These are phyloP conservation scores for Exutisphaerella laricina DNA, from an alignment of 2,329 filamentous ascomycete genomes.

Conservation along the genomic window DNA sequence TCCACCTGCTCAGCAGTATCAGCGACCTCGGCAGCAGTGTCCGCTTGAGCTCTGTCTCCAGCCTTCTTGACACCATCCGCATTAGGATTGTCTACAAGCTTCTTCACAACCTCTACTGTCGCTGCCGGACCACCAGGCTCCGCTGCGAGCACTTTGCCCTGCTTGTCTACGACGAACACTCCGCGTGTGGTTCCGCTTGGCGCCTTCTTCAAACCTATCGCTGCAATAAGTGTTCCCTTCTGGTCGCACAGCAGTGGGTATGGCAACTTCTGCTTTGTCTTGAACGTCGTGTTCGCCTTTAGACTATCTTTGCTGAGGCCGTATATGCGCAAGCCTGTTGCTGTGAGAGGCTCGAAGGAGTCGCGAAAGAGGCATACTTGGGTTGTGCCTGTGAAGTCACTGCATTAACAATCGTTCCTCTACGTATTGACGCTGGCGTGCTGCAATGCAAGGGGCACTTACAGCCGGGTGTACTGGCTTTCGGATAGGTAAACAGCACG, in stretches of 20 bases:
- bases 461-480: slow-evolving; percentile 92
- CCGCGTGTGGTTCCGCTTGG: slow-evolving; percentile 77
- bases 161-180: slow-evolving; percentile 66
- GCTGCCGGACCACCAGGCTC: slow-evolving; percentile 70
- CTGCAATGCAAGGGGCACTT: slow-evolving; percentile 41
- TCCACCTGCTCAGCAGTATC: too few relatives aligned
- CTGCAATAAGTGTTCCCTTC: slow-evolving; percentile 65
- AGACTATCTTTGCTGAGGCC: slow-evolving; percentile 82
- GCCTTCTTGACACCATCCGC: slow-evolving; percentile 32
- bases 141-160: slow-evolving; percentile 70
- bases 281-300: slow-evolving; percentile 89
- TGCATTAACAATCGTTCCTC: background rate
- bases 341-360: slow-evolving; percentile 67
- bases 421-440: too few relatives aligned
- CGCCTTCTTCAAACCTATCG: slow-evolving; percentile 83
- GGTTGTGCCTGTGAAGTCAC: slow-evolving; percentile 62
- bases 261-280: slow-evolving; percentile 81
- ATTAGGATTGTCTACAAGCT: slow-evolving; percentile 50
- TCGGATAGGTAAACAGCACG: slow-evolving; percentile 92
- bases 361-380: slow-evolving; percentile 94
- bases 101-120: slow-evolving; percentile 71
- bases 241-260: slow-evolving; percentile 87
- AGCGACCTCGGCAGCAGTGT: slow-evolving; percentile 41
- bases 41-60: slow-evolving; percentile 33
- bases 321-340: slow-evolving; percentile 77